Evolutionary conservation across 2,329 filamentous ascomycete species (phyloP).

Genomic region (Paracoccidioides brasiliensis): DNA sequence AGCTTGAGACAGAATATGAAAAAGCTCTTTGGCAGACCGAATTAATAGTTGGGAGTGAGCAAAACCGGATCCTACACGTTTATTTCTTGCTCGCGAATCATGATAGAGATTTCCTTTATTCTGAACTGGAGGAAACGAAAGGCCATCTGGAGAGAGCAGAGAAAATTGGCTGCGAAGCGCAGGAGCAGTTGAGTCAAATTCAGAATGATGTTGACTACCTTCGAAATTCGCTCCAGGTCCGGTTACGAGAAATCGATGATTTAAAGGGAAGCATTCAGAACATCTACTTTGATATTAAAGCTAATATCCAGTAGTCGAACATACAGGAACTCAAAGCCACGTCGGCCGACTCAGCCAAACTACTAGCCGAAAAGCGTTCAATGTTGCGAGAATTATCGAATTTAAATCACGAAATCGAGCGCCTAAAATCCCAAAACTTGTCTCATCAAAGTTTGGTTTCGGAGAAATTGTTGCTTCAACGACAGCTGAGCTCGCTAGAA

Average conservation of each 20-base stretch:
- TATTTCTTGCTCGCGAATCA: conserved; percentile 59
- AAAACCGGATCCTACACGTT: conserved; percentile 55
- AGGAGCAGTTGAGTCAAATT: conserved; percentile 37
- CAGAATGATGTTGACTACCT: conserved; percentile 33
- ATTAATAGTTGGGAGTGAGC: conserved; percentile 61
- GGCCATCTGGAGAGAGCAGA: conserved; percentile 40
- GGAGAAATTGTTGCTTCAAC: conserved; percentile 68
- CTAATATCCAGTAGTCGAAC: conserved; percentile 31
- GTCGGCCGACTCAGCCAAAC: conserved; percentile 55
- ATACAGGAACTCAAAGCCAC: conserved; percentile 54
- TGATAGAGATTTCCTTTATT: conserved; percentile 56
- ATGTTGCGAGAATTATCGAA: conserved; percentile 46
- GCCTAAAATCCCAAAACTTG: conserved; percentile 44
- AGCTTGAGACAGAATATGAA: conserved; percentile 35
- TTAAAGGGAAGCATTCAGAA: conserved; percentile 35
- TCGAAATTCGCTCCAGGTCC: conserved; percentile 28
- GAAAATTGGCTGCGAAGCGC: conserved; percentile 28
- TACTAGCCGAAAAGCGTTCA: conserved; percentile 52
- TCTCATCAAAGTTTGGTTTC: conserved; percentile 57
- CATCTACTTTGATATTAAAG: not conserved
- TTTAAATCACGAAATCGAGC: conserved; percentile 49
- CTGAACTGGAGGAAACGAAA: conserved; percentile 46
- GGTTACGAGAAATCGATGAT: conserved; percentile 42
- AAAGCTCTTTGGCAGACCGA: conserved; percentile 48
- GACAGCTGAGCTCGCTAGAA: conserved; percentile 63